phyloP scores from a whole-genome alignment of 163 green algal species.

The Prototheca wickerhamii region DNA sequence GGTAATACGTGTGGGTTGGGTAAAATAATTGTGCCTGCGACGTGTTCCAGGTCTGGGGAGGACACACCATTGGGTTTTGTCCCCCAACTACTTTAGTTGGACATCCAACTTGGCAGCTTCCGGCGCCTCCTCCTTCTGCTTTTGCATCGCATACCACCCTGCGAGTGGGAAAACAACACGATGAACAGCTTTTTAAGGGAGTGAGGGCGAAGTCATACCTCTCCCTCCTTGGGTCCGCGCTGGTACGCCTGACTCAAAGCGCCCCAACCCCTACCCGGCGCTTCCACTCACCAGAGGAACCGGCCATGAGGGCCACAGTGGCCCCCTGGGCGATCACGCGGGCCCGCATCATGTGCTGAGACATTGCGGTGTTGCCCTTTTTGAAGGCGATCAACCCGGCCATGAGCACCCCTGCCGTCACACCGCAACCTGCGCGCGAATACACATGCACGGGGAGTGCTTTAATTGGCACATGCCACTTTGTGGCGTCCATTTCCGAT shows the following conservation, averaged over 20 bases:
- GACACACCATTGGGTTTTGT: too few relatives aligned
- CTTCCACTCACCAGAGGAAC: slow-evolving; percentile 4
- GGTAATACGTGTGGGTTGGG: too few relatives aligned
- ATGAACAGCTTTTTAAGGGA: background rate
- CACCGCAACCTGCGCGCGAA: slow-evolving; percentile 8
- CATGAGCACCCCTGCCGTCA: slow-evolving; percentile 18
- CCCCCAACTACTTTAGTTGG: too few relatives aligned
- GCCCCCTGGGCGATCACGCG: slow-evolving; percentile 24
- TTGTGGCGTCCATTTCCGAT: background rate
- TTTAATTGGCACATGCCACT: background rate
- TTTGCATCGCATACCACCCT: background rate
- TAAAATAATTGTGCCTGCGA: too few relatives aligned
- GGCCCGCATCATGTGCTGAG: slow-evolving; percentile 32
- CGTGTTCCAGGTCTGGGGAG: too few relatives aligned
- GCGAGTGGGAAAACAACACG: background rate
- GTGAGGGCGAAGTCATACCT: too few relatives aligned
- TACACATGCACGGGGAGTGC: background rate
- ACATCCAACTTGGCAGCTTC: too few relatives aligned
- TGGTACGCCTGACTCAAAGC: background rate
- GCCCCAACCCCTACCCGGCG: background rate
- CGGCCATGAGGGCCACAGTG: slow-evolving; percentile 32
- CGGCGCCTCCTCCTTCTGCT: background rate
- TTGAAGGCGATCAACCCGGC: slow-evolving; percentile 30
- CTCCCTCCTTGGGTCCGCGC: too few relatives aligned
- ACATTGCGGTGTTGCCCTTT: slow-evolving; percentile 20